These are phyloP conservation scores for Bolboschoenus planiculmis DNA, from an alignment of 176 grass and related monocot genomes.

Conservation along the genomic window DNA sequence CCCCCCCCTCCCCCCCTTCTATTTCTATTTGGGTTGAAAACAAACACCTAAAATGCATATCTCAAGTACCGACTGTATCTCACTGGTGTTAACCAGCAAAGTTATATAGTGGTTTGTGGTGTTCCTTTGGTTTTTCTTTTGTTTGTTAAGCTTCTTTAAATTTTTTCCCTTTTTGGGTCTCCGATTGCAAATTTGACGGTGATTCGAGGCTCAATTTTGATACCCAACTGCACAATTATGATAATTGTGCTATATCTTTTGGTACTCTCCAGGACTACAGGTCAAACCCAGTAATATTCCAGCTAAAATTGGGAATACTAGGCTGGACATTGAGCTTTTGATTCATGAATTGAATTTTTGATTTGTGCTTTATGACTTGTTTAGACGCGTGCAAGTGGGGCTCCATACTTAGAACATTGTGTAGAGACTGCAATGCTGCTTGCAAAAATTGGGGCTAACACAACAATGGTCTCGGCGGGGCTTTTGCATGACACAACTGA, in stretches of 20 bases:
- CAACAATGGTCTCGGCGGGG: slow-evolving; percentile 57
- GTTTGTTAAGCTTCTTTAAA: neutral
- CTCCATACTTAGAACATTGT: slow-evolving; percentile 89
- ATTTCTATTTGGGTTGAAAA: neutral
- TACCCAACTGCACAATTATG: neutral
- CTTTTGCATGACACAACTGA: slow-evolving; percentile 89
- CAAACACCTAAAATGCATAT: neutral
- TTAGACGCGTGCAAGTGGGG: slow-evolving; percentile 75
- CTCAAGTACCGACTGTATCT: neutral
- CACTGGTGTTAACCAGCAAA: neutral
- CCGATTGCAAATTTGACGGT: neutral
- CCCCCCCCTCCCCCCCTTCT: neutral
- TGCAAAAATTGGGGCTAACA: slow-evolving; percentile 63
- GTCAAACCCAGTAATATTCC: neutral
- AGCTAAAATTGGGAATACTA: neutral
- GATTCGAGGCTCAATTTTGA: neutral
- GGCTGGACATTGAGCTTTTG: neutral
- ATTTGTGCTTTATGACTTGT: slow-evolving; percentile 22
- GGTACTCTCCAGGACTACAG: neutral
- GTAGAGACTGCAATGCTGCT: slow-evolving; percentile 78
- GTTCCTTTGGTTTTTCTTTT: neutral
- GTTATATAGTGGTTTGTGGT: neutral
- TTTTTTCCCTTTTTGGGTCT: neutral
- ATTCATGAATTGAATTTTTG: neutral
- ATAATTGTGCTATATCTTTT: neutral